Conservation (phyloP, 352 stramenopile genomes). For the Phytophthora colocasiae region DNA sequence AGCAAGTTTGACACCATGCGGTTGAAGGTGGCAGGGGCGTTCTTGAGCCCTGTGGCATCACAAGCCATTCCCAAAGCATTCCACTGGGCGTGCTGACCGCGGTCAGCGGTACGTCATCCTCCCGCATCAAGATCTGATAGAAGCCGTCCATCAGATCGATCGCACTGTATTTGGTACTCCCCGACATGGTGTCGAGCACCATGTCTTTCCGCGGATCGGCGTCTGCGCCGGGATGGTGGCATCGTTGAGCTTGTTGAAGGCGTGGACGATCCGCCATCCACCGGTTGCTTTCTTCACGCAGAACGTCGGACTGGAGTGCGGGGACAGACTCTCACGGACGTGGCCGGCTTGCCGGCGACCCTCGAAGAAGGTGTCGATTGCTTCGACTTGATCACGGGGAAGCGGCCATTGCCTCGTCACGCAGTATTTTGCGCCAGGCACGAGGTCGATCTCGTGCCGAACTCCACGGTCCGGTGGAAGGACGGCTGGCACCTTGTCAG, state of each 20-base stretch:
- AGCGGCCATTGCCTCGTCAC: conserved; percentile 8
- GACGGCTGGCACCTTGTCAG: conserved; percentile 21
- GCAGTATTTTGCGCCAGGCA: conserved; percentile 37
- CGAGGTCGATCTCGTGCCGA: conserved; percentile 41
- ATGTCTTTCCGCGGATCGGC: conserved; percentile 6
- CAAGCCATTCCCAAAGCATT: conserved; percentile 44
- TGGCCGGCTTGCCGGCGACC: conserved; percentile 3
- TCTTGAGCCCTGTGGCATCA: conserved; percentile 26
- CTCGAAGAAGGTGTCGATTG: background rate
- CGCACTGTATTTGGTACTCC: conserved; percentile 1
- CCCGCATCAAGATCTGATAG: conserved; percentile 21
- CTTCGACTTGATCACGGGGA: conserved; percentile 22
- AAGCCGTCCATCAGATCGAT: conserved; percentile 22
- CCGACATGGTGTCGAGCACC: conserved; percentile 1
- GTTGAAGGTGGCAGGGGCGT: too few species aligned
- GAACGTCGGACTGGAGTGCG: background rate
- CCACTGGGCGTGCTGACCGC: conserved; percentile 34
- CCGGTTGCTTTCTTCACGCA: background rate
- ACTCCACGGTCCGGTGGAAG: conserved; percentile 19
- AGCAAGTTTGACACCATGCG: background rate
- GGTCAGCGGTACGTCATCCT: conserved; percentile 31
- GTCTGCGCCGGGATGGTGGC: background rate
- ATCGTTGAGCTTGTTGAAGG: background rate
- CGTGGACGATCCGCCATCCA: background rate
- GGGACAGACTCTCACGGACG: background rate